Evolutionary conservation across 768 basidiomycete species (phyloP).

Genomic region (Russula abietina): DNA sequence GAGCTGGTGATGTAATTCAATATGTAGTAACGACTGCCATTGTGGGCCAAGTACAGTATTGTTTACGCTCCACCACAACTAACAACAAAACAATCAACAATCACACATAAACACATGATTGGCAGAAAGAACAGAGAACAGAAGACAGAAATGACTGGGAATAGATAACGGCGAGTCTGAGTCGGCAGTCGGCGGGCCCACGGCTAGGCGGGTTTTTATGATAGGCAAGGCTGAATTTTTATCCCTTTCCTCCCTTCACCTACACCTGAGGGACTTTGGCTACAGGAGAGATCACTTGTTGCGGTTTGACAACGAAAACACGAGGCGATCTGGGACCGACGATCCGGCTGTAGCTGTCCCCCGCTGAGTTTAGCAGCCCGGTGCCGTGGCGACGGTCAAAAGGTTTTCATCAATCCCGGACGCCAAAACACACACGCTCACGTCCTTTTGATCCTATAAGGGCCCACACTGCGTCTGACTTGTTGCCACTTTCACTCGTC

Average conservation of each 20-base stretch:
- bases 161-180: conserved; percentile 8
- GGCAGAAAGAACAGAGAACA: neutral
- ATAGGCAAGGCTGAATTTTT: neutral
- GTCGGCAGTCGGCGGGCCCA: neutral
- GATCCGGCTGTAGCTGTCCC: conserved; percentile 1
- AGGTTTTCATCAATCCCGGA: neutral
- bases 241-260: neutral
- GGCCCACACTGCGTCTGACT: neutral
- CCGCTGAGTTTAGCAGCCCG: neutral
- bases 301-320: conserved; percentile 19
- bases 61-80: neutral
- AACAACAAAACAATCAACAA: neutral
- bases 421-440: neutral
- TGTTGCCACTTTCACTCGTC: neutral
- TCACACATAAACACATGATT: no score
- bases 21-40: neutral
- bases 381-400: conserved; percentile 3
- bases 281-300: conserved; percentile 12
- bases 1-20: neutral
- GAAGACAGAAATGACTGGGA: neutral
- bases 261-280: conserved; percentile 21
- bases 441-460: conserved; percentile 8
- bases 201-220: neutral
- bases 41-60: neutral
- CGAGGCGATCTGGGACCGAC: conserved; percentile 13